Evolutionary conservation across 2,329 filamentous ascomycete species (phyloP).

Genomic region (Paracorniculantispora psalliotae): DNA sequence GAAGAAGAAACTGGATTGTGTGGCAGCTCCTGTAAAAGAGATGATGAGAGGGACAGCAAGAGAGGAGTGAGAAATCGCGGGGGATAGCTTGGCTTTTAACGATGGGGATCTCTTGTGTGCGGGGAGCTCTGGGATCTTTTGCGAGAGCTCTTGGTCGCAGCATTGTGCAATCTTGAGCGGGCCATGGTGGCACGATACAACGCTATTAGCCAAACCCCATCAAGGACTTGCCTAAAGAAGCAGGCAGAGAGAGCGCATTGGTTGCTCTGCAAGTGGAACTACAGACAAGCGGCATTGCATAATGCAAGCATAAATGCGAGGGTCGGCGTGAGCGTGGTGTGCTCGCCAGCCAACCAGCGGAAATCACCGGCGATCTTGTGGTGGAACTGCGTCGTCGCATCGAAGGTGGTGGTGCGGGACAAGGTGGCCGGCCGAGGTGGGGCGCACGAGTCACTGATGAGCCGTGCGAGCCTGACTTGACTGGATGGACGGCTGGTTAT

Average conservation of each 20-base stretch:
- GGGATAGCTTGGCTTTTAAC: neutral
- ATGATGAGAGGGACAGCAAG: neutral
- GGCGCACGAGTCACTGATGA: neutral
- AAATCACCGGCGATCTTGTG: neutral
- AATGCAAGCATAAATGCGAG: neutral
- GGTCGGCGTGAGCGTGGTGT: neutral
- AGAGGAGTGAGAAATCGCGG: neutral
- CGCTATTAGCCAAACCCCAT: neutral
- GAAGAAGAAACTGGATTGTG: neutral
- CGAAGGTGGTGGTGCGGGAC: neutral
- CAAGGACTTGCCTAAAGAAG: conserved; percentile 10
- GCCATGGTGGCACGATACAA: neutral
- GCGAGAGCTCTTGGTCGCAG: neutral
- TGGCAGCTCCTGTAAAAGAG: neutral
- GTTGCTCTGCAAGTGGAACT: conserved; percentile 1
- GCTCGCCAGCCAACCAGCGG: neutral
- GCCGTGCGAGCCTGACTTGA: too few species aligned
- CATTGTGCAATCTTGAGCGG: neutral
- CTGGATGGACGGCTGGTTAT: too few species aligned
- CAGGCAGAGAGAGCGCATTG: neutral
- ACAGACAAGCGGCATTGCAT: neutral
- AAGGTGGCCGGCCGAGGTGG: neutral
- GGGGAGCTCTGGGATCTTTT: too few species aligned
- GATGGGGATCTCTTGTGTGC: neutral
- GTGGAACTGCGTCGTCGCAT: conserved; percentile 2